These are phyloP conservation scores for Silene coronaria DNA, from an alignment of 179 eudicot species.

Conservation along the genomic window DNA sequence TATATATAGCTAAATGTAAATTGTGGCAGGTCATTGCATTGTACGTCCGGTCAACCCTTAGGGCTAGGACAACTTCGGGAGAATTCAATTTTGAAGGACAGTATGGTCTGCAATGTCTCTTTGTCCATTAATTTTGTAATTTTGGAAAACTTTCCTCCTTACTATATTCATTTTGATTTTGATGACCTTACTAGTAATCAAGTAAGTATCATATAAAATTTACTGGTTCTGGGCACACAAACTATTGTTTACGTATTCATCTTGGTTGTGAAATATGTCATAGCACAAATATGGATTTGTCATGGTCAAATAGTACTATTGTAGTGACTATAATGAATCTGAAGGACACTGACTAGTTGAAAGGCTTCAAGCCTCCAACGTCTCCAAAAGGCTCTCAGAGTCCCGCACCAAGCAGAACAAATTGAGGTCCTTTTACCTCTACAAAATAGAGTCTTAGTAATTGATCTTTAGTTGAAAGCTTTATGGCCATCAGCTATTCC, in stretches of 20 bases:
- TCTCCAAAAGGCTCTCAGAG: background rate
- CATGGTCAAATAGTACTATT: background rate
- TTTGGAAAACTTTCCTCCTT: background rate
- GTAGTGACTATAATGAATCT: background rate
- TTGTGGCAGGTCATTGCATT: slow-evolving; percentile 74
- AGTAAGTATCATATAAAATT: background rate
- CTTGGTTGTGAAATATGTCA: slow-evolving; percentile 1
- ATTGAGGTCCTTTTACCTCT: background rate
- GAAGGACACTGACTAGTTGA: background rate
- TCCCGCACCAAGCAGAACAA: background rate
- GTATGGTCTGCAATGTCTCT: slow-evolving; percentile 38
- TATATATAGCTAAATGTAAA: slow-evolving; percentile 6
- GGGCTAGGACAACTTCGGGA: slow-evolving; percentile 37
- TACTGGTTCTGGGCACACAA: background rate
- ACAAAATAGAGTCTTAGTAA: background rate
- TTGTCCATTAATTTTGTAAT: slow-evolving; percentile 11
- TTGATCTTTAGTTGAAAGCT: background rate
- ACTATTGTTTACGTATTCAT: background rate
- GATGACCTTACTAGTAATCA: background rate
- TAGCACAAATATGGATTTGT: background rate
- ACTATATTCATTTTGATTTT: background rate
- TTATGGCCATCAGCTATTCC: background rate
- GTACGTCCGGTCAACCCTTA: slow-evolving; percentile 56
- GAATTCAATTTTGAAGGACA: slow-evolving; percentile 35
- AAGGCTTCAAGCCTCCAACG: background rate